Percentiles rank a stretch among this genome's conserved stretches.
phyloP scores from a whole-genome alignment of 768 basidiomycete genomes.

The Pulveroboletus sp. region DNA sequence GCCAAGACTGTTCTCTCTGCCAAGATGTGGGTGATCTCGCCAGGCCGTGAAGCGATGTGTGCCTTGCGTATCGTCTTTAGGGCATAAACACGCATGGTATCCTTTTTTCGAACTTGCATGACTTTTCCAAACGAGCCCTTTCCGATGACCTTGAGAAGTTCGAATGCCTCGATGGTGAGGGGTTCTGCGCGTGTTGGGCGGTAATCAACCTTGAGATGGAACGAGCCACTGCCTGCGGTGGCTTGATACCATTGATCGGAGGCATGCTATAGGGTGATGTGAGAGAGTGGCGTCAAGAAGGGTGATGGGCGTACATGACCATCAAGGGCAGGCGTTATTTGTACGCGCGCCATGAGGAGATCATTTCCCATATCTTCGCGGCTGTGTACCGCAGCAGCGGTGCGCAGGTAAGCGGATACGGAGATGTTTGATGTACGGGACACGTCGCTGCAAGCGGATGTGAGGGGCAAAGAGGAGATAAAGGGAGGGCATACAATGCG shows the following conservation, averaged over 20 bases:
- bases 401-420: conserved; percentile 88
- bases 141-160: conserved; percentile 95
- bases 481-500: conserved; percentile 69
- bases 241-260: conserved; percentile 92
- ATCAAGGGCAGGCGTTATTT: conserved; percentile 82
- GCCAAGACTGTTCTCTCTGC: conserved; percentile 97
- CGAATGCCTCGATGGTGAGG: conserved; percentile 95
- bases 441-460: conserved; percentile 67
- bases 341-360: conserved; percentile 87
- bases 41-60: conserved; percentile 92
- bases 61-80: conserved; percentile 98
- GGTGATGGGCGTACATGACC: conserved; percentile 52
- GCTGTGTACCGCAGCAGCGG: conserved; percentile 64
- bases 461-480: conserved; percentile 1
- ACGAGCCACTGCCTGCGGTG: conserved; percentile 80
- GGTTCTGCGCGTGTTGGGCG: conserved; percentile 81
- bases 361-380: conserved; percentile 98
- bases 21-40: conserved; percentile 97
- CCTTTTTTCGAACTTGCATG: conserved; percentile 99
- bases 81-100: conserved; percentile 96
- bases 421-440: conserved; percentile 91
- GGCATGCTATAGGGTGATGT: conserved; percentile 49
- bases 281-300: not conserved
- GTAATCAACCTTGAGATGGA: conserved; percentile 95
- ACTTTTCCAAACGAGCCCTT: conserved; percentile 99